phyloP scores from a whole-genome alignment of 2,329 filamentous ascomycete genomes.

The Ceratocystis smalleyi region DNA sequence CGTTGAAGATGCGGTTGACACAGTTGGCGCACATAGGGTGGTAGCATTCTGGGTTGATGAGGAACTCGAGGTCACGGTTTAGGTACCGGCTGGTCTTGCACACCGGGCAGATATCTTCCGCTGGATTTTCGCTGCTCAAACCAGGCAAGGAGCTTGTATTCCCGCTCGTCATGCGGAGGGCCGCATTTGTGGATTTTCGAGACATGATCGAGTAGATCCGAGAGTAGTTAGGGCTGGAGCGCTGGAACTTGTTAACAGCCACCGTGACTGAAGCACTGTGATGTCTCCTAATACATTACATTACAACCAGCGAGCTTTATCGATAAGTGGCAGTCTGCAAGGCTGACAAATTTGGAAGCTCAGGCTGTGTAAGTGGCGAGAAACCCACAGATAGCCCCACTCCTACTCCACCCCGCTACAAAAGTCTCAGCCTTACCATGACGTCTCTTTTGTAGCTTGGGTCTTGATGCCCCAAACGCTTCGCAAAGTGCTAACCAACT shows the following conservation, averaged over 20 bases:
- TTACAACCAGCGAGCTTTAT: not conserved
- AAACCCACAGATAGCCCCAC: not conserved
- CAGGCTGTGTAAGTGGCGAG: not conserved
- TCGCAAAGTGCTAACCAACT: not conserved
- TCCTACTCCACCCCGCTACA: not conserved
- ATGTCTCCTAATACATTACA: not conserved
- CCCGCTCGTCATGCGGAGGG: conserved; percentile 14
- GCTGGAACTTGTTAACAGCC: not conserved
- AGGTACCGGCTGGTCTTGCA: conserved; percentile 96
- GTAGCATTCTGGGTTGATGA: conserved; percentile 97
- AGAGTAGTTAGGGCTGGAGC: not conserved
- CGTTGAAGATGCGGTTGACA: conserved; percentile 83
- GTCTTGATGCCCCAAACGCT: too few relatives aligned
- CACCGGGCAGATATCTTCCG: conserved; percentile 73
- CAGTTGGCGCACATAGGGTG: conserved; percentile 97
- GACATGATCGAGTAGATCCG: conserved; percentile 23
- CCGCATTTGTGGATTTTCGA: conserved; percentile 22
- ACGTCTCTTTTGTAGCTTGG: not conserved
- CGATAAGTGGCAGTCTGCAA: not conserved
- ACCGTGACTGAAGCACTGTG: not conserved
- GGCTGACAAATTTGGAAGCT: conserved; percentile 3
- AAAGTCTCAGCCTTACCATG: conserved; percentile 22
- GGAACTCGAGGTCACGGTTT: conserved; percentile 83
- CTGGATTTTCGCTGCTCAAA: conserved; percentile 21
- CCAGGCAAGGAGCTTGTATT: conserved; percentile 12